Evolutionary conservation across 768 basidiomycete species (phyloP).

Genomic region (Termitomyces sp.): DNA sequence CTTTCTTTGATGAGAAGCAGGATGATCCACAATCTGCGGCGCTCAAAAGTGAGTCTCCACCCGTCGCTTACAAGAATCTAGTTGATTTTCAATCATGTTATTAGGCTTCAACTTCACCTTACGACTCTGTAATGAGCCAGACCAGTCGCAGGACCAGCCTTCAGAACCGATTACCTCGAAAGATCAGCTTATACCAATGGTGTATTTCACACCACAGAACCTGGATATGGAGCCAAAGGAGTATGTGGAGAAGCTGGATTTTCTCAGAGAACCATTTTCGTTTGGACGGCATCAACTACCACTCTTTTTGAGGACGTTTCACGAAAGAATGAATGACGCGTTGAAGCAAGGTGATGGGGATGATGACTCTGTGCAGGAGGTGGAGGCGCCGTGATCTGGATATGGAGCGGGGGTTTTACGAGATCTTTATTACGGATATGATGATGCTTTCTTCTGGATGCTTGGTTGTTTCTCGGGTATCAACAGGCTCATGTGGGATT

Average conservation of each 20-base stretch:
- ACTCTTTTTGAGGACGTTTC: conserved; percentile 63
- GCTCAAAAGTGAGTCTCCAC: conserved; percentile 37
- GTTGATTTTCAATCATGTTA: background rate
- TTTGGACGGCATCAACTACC: conserved; percentile 67
- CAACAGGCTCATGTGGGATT: background rate
- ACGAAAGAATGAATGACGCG: conserved; percentile 46
- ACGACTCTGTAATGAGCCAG: conserved; percentile 42
- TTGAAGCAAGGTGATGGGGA: conserved; percentile 10
- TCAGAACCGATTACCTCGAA: conserved; percentile 30
- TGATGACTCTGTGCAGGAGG: conserved; percentile 14
- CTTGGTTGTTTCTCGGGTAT: background rate
- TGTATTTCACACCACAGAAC: conserved; percentile 62
- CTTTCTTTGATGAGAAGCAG: conserved; percentile 41
- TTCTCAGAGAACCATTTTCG: conserved; percentile 62
- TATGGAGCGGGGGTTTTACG: background rate
- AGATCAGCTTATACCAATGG: conserved; percentile 42
- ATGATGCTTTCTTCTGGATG: background rate
- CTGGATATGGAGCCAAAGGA: conserved; percentile 61
- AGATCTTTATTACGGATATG: conserved; percentile 1
- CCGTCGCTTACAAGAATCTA: background rate
- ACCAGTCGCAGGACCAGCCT: conserved; percentile 24
- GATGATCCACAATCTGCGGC: conserved; percentile 23
- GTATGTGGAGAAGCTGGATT: conserved; percentile 59
- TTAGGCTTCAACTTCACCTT: conserved; percentile 63
- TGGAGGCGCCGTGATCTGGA: background rate